Base-by-base conservation (phyloP, 441 rosid species). In the Eugenia klotzschiana region DNA sequence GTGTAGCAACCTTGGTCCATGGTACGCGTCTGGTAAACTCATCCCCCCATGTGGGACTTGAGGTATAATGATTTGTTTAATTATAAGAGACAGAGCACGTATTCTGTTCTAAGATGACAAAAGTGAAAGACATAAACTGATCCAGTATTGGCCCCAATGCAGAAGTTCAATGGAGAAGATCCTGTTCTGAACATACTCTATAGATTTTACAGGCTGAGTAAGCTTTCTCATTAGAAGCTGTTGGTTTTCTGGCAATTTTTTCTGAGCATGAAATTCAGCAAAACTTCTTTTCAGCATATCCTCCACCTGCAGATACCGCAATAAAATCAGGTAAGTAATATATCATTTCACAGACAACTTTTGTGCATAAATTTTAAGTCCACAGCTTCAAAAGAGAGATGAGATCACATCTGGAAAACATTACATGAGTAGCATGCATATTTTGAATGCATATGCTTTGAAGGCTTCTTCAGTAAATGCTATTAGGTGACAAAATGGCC, bases 231-330 rank as follows among this genome's bases (percentile, higher is more conserved):
- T 91, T 83, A 97, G 91, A 85, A 94, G 93, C 84, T 92, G 92
- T 83, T 94, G 95, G 84, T 90, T 90, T 88, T 97, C 99, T 27
- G 99, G 98, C 87, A 97, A 93, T 81, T 94, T 92, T 91, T 92
- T 94, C 90, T 97, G 99, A 80, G 98, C 87, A 93, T 92, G 97
- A 87, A 97, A 97, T 89, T 97, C 99, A 79, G 99, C 98, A 90
- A 97, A 97, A 89, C 98, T 97, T 92, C 98, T 92, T 91, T 97
- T 97, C 89, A 97, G 84, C 99, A 97, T 97, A 85, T 97, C 99
- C 90, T 97, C 99, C 86, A 97, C 98, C 99, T 97, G 89, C 87
- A 87, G 25, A 86, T 80, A 83, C 54, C 83, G 60, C 77, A 83
- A 81, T 84, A 83, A 84, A 85, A 50, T 72, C 41, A 26, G 43